Conservation (phyloP, 495 filamentous ascomycete species). For the Cercophora newfieldiana region DNA sequence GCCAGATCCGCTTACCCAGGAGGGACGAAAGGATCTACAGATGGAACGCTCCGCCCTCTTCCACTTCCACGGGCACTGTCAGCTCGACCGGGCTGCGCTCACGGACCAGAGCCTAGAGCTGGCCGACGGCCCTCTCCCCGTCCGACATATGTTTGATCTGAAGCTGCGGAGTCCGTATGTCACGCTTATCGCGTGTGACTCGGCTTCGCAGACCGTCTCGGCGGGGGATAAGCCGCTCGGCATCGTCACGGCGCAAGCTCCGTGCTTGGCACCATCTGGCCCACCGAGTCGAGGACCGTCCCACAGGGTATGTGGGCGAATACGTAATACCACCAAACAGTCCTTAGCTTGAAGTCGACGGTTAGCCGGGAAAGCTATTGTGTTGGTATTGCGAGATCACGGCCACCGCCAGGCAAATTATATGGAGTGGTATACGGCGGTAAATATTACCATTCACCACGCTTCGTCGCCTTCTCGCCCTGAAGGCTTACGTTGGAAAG, state of each 20-base stretch:
- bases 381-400: no score
- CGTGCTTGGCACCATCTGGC: neutral
- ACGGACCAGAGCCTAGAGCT: neutral
- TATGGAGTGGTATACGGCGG: no score
- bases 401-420: no score
- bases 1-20: no score
- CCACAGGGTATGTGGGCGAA: no score
- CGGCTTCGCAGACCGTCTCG: neutral
- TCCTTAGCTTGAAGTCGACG: no score
- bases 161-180: neutral
- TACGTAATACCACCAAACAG: no score
- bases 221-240: neutral
- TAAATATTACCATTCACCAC: no score
- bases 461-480: no score
- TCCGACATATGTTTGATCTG: neutral
- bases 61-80: neutral
- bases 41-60: neutral
- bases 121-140: neutral
- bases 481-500: no score
- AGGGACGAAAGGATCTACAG: no score
- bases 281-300: neutral
- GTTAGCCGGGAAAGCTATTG: no score
- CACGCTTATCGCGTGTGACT: neutral
- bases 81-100: neutral
- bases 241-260: slow-evolving; percentile 1